Evolutionary conservation across 306 rosid species (phyloP), one percentile per base, ranked within the genome.

Genomic region (Cicer cuneatum): DNA sequence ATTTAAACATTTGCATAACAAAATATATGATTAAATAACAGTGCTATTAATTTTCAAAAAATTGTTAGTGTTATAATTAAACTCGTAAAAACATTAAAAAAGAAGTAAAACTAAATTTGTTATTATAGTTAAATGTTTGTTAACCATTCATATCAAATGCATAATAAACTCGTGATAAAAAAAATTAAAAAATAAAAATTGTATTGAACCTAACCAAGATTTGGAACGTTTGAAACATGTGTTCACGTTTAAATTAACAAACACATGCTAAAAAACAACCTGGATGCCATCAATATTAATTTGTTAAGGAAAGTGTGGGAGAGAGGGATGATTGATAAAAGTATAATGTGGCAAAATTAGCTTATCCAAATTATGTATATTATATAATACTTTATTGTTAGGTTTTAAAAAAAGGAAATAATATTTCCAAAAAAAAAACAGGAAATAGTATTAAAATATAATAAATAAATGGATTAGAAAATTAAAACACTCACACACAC

Each of bases 181-280:
- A 52, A 24, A 24, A 24, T 2, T 0, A 5, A 21, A 19, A 4
- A 10, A 21, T 10, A 56, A 1, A 2, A 24, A 24, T 51, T 0
- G 10, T 54, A 14, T 56, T 56, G 14, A 56, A 56, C 62, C 62
- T 56, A 56, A 56, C 9, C 1, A 19, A 4, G 14, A 21, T 10
- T 56, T 21, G n/a, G 37, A 56, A 21, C 39, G 39, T 56, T 56
- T 29, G 37, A 56, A 56, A 56, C 62, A 56, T 48, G 54, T 48
- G 54, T 14, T 49, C 56, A 49, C 56, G 15, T 57, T 38, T 10
- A 57, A 57, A 57, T 57, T 57, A 57, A 29, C 7, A 57, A 57
- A 24, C 63, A 57, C 63, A 57, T 57, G 63, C 15, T 24, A 56
- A 56, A 56, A 19, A 14, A 57, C 39, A 57, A 24, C 38, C 38